Conservation (phyloP, 139 green algal genomes). For the Nannochloris sp. region DNA sequence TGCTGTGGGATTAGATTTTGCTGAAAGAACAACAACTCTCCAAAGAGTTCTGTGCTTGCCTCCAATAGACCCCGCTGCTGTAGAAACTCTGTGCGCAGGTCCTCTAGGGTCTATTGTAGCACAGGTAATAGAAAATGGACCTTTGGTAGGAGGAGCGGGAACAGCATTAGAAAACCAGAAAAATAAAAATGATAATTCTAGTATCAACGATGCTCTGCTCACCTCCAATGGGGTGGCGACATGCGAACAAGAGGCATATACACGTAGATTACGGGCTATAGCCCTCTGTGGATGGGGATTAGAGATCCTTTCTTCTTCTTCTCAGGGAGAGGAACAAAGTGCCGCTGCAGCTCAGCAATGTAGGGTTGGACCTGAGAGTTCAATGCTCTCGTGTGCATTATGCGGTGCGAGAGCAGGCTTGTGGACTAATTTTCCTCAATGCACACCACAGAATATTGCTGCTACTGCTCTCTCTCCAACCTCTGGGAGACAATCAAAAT, state of each 20-base stretch:
- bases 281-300: constrained; percentile 42
- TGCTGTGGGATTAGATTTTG: constrained; percentile 17
- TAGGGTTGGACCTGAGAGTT: constrained; percentile 11
- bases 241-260: background rate
- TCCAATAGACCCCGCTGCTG: background rate
- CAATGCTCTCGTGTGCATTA: constrained; percentile 32
- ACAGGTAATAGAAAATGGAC: no score
- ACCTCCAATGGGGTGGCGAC: no score
- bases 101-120: background rate
- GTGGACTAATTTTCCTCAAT: constrained; percentile 34
- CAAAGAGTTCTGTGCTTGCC: constrained; percentile 25
- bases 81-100: background rate
- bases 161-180: no score
- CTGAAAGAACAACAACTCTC: background rate
- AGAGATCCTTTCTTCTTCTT: background rate
- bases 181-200: no score
- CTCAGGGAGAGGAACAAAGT: background rate
- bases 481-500: no score
- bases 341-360: background rate
- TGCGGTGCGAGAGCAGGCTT: constrained; percentile 37
- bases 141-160: no score
- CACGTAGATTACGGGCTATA: constrained; percentile 11
- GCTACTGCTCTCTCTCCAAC: no score
- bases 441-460: background rate
- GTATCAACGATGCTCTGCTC: no score